A percentile compares a stretch with the other conserved stretches of the same genome.
Conservation (phyloP, 75 land plant species). For the Azolla pinnata region DNA sequence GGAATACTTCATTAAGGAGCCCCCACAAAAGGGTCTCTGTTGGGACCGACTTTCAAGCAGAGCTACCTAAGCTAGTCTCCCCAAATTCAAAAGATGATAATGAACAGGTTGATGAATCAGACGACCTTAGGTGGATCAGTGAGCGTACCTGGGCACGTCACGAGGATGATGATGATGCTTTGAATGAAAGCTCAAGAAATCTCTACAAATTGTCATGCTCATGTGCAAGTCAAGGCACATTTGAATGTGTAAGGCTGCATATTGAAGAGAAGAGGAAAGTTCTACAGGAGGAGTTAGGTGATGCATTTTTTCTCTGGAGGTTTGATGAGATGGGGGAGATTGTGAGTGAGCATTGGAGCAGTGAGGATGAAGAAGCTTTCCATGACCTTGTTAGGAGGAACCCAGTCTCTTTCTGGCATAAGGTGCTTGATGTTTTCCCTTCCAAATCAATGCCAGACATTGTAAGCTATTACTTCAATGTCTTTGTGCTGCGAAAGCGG, state of each 20-base stretch:
- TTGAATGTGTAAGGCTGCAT: conserved; percentile 54
- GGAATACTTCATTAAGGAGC: too few relatives aligned
- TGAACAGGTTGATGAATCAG: conserved; percentile 7
- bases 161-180: conserved; percentile 6
- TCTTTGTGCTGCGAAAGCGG: conserved; percentile 59
- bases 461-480: conserved; percentile 80
- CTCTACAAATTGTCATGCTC: conserved; percentile 23
- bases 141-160: conserved; percentile 34
- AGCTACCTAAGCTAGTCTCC: conserved; percentile 27
- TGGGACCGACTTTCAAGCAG: conserved; percentile 60
- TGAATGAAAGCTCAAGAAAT: conserved; percentile 6
- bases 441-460: conserved; percentile 34
- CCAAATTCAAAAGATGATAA: background rate
- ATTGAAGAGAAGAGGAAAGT: conserved; percentile 48
- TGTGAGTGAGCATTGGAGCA: conserved; percentile 44
- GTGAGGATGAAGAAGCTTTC: conserved; percentile 48
- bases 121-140: conserved; percentile 13
- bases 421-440: conserved; percentile 40
- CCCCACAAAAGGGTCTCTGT: conserved; percentile 43
- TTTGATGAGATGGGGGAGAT: conserved; percentile 63
- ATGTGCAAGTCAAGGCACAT: conserved; percentile 33
- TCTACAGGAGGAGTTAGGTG: conserved; percentile 29
- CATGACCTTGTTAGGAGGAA: conserved; percentile 41
- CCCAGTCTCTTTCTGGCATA: conserved; percentile 59
- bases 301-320: conserved; percentile 37